These are phyloP conservation scores for Helicostylum pulchrum DNA, from an alignment of 192 early-diverging fungal genomes.

Conservation along the genomic window DNA sequence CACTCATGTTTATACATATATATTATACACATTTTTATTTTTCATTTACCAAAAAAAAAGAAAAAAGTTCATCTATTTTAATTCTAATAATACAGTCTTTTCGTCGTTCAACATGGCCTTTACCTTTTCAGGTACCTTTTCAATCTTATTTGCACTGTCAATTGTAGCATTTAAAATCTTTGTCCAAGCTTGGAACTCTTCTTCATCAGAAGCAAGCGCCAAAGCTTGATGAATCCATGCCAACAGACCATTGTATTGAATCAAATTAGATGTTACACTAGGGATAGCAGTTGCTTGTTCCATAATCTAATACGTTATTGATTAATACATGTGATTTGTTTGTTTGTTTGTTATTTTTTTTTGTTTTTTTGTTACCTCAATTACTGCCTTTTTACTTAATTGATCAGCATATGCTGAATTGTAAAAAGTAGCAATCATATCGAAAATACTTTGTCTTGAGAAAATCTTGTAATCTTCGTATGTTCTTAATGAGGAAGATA, in stretches of 20 bases:
- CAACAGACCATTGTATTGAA: conserved; percentile 21
- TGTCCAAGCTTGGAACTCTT: conserved; percentile 9
- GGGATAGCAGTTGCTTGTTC: conserved; percentile 23
- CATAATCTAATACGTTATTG: conserved; percentile 6
- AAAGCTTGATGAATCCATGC: conserved; percentile 29
- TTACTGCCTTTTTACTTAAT: conserved; percentile 43
- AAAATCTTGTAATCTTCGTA: conserved; percentile 62
- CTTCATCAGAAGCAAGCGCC: conserved; percentile 5
- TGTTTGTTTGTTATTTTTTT: background rate
- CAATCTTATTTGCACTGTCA: background rate
- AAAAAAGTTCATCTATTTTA: background rate
- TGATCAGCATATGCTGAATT: conserved; percentile 64
- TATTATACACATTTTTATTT: background rate
- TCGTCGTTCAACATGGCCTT: conserved; percentile 11
- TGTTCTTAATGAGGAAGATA: conserved; percentile 22
- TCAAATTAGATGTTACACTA: background rate
- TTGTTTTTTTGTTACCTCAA: conserved; percentile 34
- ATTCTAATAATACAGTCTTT: too few relatives aligned
- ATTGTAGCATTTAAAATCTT: conserved; percentile 5
- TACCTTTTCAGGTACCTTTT: conserved; percentile 14
- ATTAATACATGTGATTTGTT: background rate
- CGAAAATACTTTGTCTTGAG: conserved; percentile 65
- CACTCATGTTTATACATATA: background rate
- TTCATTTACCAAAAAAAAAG: background rate
- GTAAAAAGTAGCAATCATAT: conserved; percentile 67